Conservation (phyloP, 2,329 filamentous ascomycete species). For the Talaromyces rugulosus region DNA sequence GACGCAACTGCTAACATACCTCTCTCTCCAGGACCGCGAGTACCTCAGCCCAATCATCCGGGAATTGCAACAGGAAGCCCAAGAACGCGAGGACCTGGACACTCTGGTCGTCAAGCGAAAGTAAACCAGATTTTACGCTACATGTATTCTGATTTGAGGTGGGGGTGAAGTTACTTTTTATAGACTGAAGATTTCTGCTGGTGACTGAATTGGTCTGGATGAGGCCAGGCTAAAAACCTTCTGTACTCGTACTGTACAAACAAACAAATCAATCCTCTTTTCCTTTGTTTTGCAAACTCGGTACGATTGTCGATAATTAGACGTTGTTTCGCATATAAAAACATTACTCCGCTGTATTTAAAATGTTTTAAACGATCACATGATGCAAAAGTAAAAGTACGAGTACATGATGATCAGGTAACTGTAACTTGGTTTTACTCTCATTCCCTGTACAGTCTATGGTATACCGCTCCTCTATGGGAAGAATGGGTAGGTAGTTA, state of each 20-base stretch:
- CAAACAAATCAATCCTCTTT: constrained; percentile 32
- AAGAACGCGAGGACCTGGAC: constrained; percentile 66
- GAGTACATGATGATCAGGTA: not conserved
- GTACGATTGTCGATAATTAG: not conserved
- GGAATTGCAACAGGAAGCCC: constrained; percentile 63
- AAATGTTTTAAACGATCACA: not conserved
- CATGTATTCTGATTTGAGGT: constrained; percentile 13
- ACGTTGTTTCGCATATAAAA: no score
- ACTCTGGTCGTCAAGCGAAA: constrained; percentile 56
- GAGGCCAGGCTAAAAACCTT: constrained; percentile 8
- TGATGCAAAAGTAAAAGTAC: not conserved
- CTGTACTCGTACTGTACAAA: constrained; percentile 42
- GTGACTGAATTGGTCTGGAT: not conserved
- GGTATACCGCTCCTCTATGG: no score
- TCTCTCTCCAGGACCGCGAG: constrained; percentile 52
- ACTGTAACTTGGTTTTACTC: no score
- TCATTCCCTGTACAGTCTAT: no score
- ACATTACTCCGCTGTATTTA: no score
- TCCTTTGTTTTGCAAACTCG: constrained; percentile 16
- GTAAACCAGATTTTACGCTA: constrained; percentile 8
- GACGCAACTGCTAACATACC: not conserved
- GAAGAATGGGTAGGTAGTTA: no score
- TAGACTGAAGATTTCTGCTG: not conserved
- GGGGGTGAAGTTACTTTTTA: not conserved
- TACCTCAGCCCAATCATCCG: constrained; percentile 66